These are phyloP conservation scores for Beauveria caledonica DNA, from an alignment of 2,329 filamentous ascomycete species.

Conservation along the genomic window DNA sequence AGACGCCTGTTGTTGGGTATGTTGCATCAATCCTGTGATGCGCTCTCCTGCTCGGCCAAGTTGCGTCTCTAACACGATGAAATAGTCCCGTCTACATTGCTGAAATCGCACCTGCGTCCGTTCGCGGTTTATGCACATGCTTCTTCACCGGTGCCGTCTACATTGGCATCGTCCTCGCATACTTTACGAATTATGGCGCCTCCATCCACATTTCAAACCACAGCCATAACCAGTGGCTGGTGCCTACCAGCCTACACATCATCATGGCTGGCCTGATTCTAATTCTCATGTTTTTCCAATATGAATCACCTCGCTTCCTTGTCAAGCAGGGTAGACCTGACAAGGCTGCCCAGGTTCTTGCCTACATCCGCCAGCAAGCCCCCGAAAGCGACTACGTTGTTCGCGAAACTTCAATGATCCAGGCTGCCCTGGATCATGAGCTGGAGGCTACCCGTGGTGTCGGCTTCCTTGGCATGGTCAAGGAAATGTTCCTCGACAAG, in stretches of 20 bases:
- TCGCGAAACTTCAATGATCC: constrained; percentile 56
- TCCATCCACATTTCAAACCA: constrained; percentile 39
- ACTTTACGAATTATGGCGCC: constrained; percentile 63
- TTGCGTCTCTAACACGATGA: neutral
- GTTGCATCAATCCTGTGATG: constrained; percentile 8
- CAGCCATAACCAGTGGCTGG: constrained; percentile 47
- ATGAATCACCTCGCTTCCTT: constrained; percentile 63
- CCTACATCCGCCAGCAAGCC: constrained; percentile 50
- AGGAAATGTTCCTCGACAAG: constrained; percentile 59
- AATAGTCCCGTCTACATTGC: constrained; percentile 58
- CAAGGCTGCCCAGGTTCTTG: constrained; percentile 47
- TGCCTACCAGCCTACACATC: constrained; percentile 67
- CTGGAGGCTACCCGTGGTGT: constrained; percentile 61
- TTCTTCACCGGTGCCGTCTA: constrained; percentile 53
- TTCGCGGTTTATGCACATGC: constrained; percentile 65
- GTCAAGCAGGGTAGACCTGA: constrained; percentile 56
- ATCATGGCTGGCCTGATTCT: constrained; percentile 70
- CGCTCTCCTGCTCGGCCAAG: neutral
- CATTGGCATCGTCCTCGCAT: constrained; percentile 68
- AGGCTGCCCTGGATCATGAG: constrained; percentile 58
- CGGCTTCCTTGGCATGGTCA: constrained; percentile 55
- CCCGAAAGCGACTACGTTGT: constrained; percentile 52
- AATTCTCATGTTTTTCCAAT: constrained; percentile 58
- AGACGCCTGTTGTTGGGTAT: constrained; percentile 55
- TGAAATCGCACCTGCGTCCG: constrained; percentile 59